phyloP scores from a whole-genome alignment of 2,329 filamentous ascomycete genomes.

The Pezicula neosporulosa region DNA sequence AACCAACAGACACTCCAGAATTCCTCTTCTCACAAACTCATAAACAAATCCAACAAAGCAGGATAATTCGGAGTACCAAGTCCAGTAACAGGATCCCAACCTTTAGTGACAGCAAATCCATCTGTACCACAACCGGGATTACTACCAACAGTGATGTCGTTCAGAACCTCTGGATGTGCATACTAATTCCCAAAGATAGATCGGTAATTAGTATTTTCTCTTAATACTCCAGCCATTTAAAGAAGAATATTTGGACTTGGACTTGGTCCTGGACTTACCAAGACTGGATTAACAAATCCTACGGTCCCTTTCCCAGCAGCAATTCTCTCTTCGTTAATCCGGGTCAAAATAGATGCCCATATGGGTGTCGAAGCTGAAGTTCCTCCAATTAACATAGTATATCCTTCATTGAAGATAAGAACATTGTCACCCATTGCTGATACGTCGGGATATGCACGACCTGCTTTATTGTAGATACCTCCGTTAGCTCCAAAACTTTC shows the following conservation, averaged over 20 bases:
- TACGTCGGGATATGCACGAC: conserved; percentile 26
- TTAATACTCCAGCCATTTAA: not conserved
- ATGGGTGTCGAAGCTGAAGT: conserved; percentile 54
- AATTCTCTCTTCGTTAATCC: conserved; percentile 59
- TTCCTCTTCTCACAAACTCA: conserved; percentile 5
- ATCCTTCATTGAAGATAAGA: conserved; percentile 17
- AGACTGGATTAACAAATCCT: conserved; percentile 48
- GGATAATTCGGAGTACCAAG: conserved; percentile 21
- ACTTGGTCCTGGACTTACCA: conserved; percentile 4
- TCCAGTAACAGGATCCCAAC: conserved; percentile 31
- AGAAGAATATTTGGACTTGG: not conserved
- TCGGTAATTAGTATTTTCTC: not conserved
- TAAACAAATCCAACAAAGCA: conserved; percentile 17
- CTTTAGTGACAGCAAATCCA: conserved; percentile 25
- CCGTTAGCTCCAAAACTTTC: conserved; percentile 11
- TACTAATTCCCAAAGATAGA: conserved; percentile 8
- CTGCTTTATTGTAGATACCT: conserved; percentile 20
- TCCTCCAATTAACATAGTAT: conserved; percentile 33
- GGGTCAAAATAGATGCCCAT: conserved; percentile 51
- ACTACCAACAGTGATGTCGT: conserved; percentile 25
- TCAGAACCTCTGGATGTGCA: conserved; percentile 15
- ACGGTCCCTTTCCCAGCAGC: conserved; percentile 39
- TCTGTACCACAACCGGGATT: conserved; percentile 28
- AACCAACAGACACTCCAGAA: too few species aligned
- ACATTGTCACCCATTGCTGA: conserved; percentile 21